These are phyloP conservation scores for Cyphellophora attinorum DNA, from an alignment of 2,329 filamentous ascomycete species.

Conservation along the genomic window DNA sequence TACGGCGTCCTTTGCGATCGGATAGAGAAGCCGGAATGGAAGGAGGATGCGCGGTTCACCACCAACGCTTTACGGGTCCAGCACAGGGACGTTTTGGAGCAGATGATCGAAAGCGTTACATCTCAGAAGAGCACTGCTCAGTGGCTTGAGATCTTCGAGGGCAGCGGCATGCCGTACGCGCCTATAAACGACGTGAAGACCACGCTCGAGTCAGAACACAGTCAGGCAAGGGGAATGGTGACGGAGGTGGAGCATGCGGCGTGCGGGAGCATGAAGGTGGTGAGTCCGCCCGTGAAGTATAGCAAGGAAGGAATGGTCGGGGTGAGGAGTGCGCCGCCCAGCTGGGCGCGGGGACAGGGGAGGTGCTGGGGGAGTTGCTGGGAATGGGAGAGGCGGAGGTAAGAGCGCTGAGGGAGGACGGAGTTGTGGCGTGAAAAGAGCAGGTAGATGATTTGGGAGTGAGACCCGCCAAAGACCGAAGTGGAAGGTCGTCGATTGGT, in stretches of 20 bases:
- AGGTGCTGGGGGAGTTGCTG: slow-evolving; percentile 58
- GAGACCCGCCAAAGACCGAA: too few relatives aligned
- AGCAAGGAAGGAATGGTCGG: slow-evolving; percentile 64
- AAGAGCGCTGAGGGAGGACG: slow-evolving; percentile 50
- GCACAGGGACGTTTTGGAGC: slow-evolving; percentile 68
- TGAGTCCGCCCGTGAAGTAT: slow-evolving; percentile 93
- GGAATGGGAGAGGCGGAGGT: slow-evolving; percentile 53
- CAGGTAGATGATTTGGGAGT: too few relatives aligned
- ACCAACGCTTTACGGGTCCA: slow-evolving; percentile 51
- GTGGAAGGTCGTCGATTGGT: too few relatives aligned
- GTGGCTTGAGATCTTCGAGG: slow-evolving; percentile 80
- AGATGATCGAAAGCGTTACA: slow-evolving; percentile 67
- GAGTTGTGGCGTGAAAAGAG: slow-evolving; percentile 50
- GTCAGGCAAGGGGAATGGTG: slow-evolving; percentile 75
- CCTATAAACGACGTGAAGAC: slow-evolving; percentile 87
- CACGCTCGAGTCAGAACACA: slow-evolving; percentile 77
- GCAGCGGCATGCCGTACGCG: slow-evolving; percentile 87
- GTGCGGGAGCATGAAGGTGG: slow-evolving; percentile 78
- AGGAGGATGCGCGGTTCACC: slow-evolving; percentile 44
- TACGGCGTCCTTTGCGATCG: slow-evolving; percentile 51
- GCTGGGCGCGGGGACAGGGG: slow-evolving; percentile 77
- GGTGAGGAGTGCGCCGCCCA: slow-evolving; percentile 70
- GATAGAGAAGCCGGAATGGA: slow-evolving; percentile 50
- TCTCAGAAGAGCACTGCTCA: slow-evolving; percentile 70
- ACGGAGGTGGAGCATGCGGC: slow-evolving; percentile 71